Evolutionary conservation across 345 rosid species (phyloP).

Genomic region (Dimocarpus longan): DNA sequence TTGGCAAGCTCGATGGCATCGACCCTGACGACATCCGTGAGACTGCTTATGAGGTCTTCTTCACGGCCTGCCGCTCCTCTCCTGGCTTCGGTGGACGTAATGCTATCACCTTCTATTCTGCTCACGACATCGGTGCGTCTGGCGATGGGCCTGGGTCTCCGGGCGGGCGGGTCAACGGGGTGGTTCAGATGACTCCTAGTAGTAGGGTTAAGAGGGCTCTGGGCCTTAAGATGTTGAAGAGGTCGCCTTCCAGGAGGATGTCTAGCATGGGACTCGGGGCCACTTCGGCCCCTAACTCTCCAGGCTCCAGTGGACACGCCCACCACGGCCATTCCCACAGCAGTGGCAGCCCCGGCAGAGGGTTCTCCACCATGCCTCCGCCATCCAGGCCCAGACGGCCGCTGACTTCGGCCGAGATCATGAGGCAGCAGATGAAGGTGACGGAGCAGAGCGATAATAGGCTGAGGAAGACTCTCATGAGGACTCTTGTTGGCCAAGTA

Average conservation of each 20-base stretch:
- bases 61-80: slow-evolving; percentile 83
- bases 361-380: slow-evolving; percentile 44
- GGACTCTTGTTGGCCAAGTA: slow-evolving; percentile 94
- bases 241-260: slow-evolving; percentile 75
- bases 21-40: slow-evolving; percentile 74
- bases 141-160: slow-evolving; percentile 39
- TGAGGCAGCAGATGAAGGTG: slow-evolving; percentile 92
- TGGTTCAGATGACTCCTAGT: slow-evolving; percentile 62
- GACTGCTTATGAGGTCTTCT: slow-evolving; percentile 85
- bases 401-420: slow-evolving; percentile 85
- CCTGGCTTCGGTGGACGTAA: slow-evolving; percentile 84
- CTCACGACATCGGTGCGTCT: slow-evolving; percentile 37
- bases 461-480: slow-evolving; percentile 82
- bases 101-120: slow-evolving; percentile 62
- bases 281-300: slow-evolving; percentile 52
- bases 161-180: slow-evolving; percentile 44
- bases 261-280: slow-evolving; percentile 32
- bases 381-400: slow-evolving; percentile 64
- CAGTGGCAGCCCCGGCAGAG: slow-evolving; percentile 32
- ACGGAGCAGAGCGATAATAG: slow-evolving; percentile 86
- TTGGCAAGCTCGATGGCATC: slow-evolving; percentile 54
- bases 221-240: slow-evolving; percentile 75
- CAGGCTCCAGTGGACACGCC: slow-evolving; percentile 28
- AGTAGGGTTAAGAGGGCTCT: slow-evolving; percentile 76
- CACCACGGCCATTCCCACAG: slow-evolving; percentile 18